Conservation (phyloP, 257 asterid genomes). For the Nicotiana obtusifolia region DNA sequence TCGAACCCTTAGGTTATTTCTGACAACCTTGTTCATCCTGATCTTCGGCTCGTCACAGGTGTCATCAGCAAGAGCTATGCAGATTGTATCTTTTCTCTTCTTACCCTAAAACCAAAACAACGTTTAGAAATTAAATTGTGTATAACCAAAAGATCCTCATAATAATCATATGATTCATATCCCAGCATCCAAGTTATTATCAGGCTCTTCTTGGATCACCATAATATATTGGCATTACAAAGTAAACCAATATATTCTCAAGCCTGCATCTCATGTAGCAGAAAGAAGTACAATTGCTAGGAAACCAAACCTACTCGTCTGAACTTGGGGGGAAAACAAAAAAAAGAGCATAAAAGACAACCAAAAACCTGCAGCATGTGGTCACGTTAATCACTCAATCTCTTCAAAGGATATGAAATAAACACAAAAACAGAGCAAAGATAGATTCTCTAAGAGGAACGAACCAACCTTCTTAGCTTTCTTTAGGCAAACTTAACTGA, state of each 20-base stretch:
- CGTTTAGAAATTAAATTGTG: neutral
- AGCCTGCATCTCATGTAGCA: neutral
- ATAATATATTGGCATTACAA: neutral
- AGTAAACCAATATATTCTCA: neutral
- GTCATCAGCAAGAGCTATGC: constrained; percentile 67
- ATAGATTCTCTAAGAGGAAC: neutral
- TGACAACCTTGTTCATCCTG: constrained; percentile 69
- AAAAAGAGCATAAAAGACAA: neutral
- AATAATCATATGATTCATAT: neutral
- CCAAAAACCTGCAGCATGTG: neutral
- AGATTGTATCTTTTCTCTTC: constrained; percentile 59
- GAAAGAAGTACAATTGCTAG: neutral
- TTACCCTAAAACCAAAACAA: constrained; percentile 37
- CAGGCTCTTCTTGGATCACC: neutral
- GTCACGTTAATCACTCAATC: neutral
- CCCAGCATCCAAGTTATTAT: neutral
- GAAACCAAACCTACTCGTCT: neutral
- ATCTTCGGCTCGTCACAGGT: constrained; percentile 60
- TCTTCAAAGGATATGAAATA: neutral
- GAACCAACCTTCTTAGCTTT: neutral
- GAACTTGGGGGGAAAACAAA: neutral
- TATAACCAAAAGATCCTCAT: neutral
- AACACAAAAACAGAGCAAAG: neutral
- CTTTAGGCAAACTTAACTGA: neutral
- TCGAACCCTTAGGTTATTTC: constrained; percentile 54